These are phyloP conservation scores for Clarkia xantiana DNA, from an alignment of 345 rosid genomes.

Conservation along the genomic window DNA sequence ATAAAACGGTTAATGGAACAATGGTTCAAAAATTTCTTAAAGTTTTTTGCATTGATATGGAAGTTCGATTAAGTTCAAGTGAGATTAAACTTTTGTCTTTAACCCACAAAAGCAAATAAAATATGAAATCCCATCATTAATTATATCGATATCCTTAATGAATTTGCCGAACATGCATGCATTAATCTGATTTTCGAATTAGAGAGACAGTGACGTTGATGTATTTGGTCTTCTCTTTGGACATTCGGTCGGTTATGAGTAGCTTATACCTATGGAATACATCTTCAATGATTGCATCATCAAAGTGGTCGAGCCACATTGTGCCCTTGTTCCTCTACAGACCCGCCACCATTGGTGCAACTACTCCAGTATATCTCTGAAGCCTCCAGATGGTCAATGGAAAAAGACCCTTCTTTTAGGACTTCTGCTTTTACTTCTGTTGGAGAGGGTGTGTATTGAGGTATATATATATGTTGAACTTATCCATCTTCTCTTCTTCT, in stretches of 20 bases:
- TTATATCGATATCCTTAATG: no score
- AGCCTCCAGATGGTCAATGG: conserved; percentile 18
- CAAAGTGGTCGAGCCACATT: conserved; percentile 36
- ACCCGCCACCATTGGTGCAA: not conserved
- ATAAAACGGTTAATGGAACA: no score
- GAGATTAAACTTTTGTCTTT: no score
- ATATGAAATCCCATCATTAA: no score
- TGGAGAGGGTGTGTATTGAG: conserved; percentile 35
- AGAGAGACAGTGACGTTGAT: conserved; percentile 9
- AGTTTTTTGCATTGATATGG: no score
- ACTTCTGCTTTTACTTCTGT: conserved; percentile 25
- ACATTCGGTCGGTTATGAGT: conserved; percentile 2
- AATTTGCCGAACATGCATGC: no score
- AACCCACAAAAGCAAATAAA: no score
- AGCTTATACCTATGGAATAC: conserved; percentile 13
- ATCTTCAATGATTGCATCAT: conserved; percentile 18
- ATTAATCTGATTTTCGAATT: not conserved
- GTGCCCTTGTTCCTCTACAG: conserved; percentile 14
- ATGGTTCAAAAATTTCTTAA: no score
- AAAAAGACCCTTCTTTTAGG: conserved; percentile 26
- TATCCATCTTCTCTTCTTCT: conserved; percentile 23
- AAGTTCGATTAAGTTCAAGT: no score
- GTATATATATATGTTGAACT: conserved; percentile 46
- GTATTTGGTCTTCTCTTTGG: conserved; percentile 7
- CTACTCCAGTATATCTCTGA: conserved; percentile 30